phyloP scores from a whole-genome alignment of 495 filamentous ascomycete genomes.

The Neurospora africana region DNA sequence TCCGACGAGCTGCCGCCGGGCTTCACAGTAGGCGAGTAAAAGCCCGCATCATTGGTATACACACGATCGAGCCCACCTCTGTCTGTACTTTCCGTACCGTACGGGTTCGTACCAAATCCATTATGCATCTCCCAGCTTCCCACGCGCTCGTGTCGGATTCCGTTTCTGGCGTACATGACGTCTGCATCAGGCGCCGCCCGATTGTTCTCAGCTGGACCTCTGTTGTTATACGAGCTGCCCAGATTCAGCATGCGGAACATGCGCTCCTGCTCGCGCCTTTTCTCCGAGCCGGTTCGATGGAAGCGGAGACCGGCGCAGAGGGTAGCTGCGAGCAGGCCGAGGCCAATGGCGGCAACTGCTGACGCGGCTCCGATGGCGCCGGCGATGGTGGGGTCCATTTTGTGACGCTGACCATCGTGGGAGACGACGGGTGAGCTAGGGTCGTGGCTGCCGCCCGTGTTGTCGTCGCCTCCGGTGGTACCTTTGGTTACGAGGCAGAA shows the following conservation, averaged over 20 bases:
- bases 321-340: constrained; percentile 15
- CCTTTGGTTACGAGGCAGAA: constrained; percentile 15
- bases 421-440: constrained; percentile 6
- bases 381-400: constrained; percentile 16
- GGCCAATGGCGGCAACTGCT: constrained; percentile 13
- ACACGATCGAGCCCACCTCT: constrained; percentile 3
- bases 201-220: background rate
- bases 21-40: background rate
- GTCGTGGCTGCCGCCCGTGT: background rate
- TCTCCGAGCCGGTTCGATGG: constrained; percentile 6
- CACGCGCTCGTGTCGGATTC: constrained; percentile 24
- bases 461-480: background rate
- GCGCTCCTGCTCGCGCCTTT: constrained; percentile 8
- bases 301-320: constrained; percentile 22
- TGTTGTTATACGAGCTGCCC: constrained; percentile 19
- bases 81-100: background rate
- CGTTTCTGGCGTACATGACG: constrained; percentile 21
- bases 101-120: constrained; percentile 2
- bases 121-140: constrained; percentile 32
- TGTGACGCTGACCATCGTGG: background rate
- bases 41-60: background rate
- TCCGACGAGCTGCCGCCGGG: background rate
- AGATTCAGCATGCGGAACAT: constrained; percentile 25
- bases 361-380: constrained; percentile 30
- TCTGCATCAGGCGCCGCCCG: constrained; percentile 22